Base-by-base conservation (phyloP, 345 rosid genomes). In the Salix suchowensis region DNA sequence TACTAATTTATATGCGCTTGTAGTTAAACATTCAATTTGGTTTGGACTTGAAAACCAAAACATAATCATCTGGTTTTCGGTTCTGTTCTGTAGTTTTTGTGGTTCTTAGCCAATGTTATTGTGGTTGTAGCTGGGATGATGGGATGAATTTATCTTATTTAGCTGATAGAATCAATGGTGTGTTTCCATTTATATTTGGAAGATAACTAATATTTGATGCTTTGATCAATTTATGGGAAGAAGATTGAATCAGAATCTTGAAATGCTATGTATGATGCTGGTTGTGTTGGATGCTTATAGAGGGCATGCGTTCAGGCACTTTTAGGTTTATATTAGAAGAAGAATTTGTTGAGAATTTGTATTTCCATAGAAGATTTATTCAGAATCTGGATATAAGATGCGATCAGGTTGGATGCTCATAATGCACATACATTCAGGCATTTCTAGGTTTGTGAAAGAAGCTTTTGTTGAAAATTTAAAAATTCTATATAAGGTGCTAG, bases 31-130 rank as follows among this genome's bases (percentile, higher is more conserved):
- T 4, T 75, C 21, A 30, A 16, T 76, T 42, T 65, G 61, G 30
- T 23, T 77, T 71, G 50, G 61, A 68, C 64, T 70, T 58, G 77
- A 73, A 74, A 23, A 58, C 5, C 64, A 18, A 40, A 64, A 72
- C 18, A 40, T 67, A 74, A 66, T 36, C 37, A 77, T 68, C 52
- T 81, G 62, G 48, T 67, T 55, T 70, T 75, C 6, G 1, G 23
- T 50, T 61, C 23, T 69, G 61, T 4, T 67, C 28, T 55, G 19
- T 67, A 65, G 50, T 76, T 46, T 62, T 72, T 12, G 39, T 46
- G 76, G 50, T 32, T 69, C 30, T 65, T 54, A 67, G 19, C 67
- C 70, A 34, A 64, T 30, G 21, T 30, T 66, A 28, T 74, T 67
- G 26, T 9, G 69, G 81, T 42, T 58, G 3, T 39, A 37, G 62